Conservation (phyloP, 164 flowering plant species). For the Taxillus chinensis region DNA sequence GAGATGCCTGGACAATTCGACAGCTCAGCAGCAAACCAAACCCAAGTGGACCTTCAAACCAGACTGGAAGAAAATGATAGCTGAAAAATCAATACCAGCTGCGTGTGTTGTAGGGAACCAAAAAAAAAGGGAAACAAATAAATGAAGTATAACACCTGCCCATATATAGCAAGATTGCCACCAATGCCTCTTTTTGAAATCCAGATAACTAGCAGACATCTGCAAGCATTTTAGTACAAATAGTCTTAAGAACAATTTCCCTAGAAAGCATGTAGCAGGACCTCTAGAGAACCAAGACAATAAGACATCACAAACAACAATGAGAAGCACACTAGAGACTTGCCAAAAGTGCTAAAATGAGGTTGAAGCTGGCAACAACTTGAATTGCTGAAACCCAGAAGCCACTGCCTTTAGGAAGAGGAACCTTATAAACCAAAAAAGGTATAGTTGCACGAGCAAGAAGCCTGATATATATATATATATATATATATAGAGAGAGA, state of each 20-base stretch:
- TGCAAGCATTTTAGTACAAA: neutral
- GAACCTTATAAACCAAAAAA: neutral
- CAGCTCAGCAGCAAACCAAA: neutral
- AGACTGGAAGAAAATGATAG: neutral
- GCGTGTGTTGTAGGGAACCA: no score
- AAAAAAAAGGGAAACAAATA: neutral
- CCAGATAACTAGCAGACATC: neutral
- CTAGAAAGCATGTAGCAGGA: no score
- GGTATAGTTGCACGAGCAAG: neutral
- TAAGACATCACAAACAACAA: no score
- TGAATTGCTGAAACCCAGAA: neutral
- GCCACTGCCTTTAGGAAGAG: neutral
- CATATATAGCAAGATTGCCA: neutral
- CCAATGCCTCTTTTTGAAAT: neutral
- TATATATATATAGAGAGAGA: no score
- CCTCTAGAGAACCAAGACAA: no score
- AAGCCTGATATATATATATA: neutral
- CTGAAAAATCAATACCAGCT: neutral
- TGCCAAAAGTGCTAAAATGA: neutral
- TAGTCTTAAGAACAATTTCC: no score
- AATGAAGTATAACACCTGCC: neutral
- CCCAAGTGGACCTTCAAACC: neutral
- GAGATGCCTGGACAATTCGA: neutral
- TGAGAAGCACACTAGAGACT: neutral
- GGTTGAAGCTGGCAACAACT: neutral